Conservation (phyloP, 2,329 filamentous ascomycete species). For the Fusarium beomiforme region DNA sequence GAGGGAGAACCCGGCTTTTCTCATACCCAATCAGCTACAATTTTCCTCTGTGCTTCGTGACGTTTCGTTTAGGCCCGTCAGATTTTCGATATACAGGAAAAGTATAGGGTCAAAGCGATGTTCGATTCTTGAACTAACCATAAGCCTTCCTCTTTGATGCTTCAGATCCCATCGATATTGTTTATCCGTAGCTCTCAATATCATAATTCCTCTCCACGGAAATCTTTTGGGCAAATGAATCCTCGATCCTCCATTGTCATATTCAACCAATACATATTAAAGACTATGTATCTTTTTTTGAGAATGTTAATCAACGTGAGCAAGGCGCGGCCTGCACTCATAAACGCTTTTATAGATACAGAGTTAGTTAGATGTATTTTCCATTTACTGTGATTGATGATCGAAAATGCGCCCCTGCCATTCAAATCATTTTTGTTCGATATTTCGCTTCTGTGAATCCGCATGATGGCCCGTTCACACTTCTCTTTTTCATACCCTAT, state of each 20-base stretch:
- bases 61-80: not conserved
- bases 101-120: not conserved
- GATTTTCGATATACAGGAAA: not conserved
- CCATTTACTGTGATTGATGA: not conserved
- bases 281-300: not conserved
- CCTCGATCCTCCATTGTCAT: not conserved
- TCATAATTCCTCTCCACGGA: not conserved
- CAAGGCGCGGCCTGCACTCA: not conserved
- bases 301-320: not conserved
- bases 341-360: not conserved
- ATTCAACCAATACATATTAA: too few relatives aligned
- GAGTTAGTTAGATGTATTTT: not conserved
- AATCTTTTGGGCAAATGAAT: not conserved
- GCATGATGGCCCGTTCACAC: not conserved
- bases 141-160: not conserved
- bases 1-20: constrained; percentile 48
- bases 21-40: constrained; percentile 44
- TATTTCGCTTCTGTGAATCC: not conserved
- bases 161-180: not conserved
- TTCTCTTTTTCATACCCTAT: not conserved
- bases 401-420: not conserved
- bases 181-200: not conserved
- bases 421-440: not conserved
- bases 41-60: constrained; percentile 38
- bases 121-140: not conserved